Percentiles rank a stretch among this genome's conserved stretches.
These are phyloP conservation scores for Yarrowia osloensis DNA, from an alignment of 805 yeast species.

Conservation along the genomic window DNA sequence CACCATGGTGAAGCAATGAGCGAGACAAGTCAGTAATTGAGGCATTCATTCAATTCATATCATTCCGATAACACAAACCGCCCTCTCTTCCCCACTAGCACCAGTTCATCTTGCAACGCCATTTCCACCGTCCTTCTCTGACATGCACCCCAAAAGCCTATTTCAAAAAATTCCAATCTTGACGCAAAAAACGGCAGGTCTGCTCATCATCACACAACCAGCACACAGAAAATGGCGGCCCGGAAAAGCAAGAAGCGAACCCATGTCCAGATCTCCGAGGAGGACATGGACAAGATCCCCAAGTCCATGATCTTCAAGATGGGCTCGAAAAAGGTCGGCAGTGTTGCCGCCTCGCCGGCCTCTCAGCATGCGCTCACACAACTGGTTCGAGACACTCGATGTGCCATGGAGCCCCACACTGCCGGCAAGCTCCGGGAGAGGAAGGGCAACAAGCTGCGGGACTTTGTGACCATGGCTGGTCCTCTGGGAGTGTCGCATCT, in stretches of 20 bases:
- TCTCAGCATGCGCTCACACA: constrained; percentile 76
- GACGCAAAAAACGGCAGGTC: constrained; percentile 43
- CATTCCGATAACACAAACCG: too few species aligned
- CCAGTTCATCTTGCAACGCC: too few species aligned
- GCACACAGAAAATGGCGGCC: constrained; percentile 32
- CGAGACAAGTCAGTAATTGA: too few species aligned
- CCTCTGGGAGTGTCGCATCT: constrained; percentile 91
- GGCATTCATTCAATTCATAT: too few species aligned
- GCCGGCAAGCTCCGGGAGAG: constrained; percentile 87
- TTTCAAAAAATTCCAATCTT: constrained; percentile 49
- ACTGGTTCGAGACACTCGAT: constrained; percentile 82
- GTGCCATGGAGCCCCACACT: constrained; percentile 94
- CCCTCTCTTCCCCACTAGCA: too few species aligned
- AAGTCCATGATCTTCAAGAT: constrained; percentile 91
- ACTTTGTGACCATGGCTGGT: constrained; percentile 97
- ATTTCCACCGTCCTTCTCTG: too few species aligned
- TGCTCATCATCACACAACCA: neutral
- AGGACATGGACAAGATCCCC: constrained; percentile 73
- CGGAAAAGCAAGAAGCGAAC: constrained; percentile 77
- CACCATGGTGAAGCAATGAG: too few species aligned
- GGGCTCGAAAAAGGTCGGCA: constrained; percentile 60
- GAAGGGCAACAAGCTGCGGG: constrained; percentile 82
- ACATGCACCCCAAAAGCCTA: neutral
- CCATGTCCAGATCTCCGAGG: constrained; percentile 66
- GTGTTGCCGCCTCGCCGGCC: constrained; percentile 40